Conservation (phyloP, 768 basidiomycete genomes). For the Auricularia cornea region DNA sequence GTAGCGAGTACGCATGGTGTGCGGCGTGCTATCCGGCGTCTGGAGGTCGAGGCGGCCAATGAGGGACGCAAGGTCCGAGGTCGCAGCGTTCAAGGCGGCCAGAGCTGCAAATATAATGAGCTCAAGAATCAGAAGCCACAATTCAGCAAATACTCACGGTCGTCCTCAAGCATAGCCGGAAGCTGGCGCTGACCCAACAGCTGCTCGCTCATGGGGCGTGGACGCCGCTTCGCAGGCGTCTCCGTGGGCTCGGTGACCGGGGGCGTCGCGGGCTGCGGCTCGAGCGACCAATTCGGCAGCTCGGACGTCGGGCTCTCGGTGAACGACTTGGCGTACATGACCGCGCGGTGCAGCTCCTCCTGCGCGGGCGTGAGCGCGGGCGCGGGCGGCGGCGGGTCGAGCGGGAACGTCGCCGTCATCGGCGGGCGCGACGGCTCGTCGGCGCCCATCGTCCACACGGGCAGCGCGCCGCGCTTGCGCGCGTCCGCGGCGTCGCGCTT, state of each 20-base stretch:
- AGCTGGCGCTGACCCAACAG: conserved; percentile 27
- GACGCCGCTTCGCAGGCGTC: conserved; percentile 36
- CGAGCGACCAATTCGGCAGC: background rate
- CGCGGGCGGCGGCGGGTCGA: background rate
- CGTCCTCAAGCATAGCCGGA: conserved; percentile 36
- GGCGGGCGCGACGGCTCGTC: no score
- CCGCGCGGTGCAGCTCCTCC: background rate
- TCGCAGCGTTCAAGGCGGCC: conserved; percentile 62
- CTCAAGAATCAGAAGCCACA: conserved; percentile 1
- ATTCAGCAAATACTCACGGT: conserved; percentile 27
- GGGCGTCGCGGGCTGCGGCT: background rate
- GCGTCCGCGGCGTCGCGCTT: background rate
- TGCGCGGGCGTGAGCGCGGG: background rate
- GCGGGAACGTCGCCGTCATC: background rate
- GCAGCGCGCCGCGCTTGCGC: background rate
- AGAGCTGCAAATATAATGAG: conserved; percentile 3
- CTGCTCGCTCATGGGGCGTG: conserved; percentile 60
- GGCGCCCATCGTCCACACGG: background rate
- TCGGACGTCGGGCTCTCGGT: background rate
- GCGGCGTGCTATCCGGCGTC: conserved; percentile 44
- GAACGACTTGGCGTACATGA: background rate
- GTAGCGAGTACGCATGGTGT: background rate
- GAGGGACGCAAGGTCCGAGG: conserved; percentile 67
- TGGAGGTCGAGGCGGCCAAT: conserved; percentile 77
- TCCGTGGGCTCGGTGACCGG: background rate